A percentile compares a stretch with the other conserved stretches of the same genome.
Conservation (phyloP, 352 stramenopile species). For the Achlya hypogyna region DNA sequence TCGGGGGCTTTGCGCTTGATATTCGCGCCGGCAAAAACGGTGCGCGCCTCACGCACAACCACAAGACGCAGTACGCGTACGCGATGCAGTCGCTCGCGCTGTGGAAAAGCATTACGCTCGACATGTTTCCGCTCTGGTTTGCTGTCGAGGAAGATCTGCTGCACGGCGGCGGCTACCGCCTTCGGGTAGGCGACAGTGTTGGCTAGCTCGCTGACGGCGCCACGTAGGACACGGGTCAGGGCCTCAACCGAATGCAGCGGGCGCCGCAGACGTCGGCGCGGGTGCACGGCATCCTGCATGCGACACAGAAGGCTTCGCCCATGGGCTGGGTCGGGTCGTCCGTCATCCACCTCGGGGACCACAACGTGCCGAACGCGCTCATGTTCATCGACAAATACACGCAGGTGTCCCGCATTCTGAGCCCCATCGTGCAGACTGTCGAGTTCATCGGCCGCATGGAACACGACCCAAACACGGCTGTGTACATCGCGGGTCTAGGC, state of each 20-base stretch:
- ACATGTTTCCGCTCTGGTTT: constrained; percentile 50
- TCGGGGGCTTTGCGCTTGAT: constrained; percentile 33
- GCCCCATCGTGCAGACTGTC: constrained; percentile 79
- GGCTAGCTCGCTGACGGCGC: neutral
- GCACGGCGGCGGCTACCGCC: constrained; percentile 38
- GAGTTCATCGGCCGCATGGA: constrained; percentile 47
- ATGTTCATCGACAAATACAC: constrained; percentile 99
- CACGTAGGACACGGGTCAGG: constrained; percentile 87
- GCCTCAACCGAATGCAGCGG: constrained; percentile 90
- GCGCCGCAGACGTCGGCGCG: constrained; percentile 87
- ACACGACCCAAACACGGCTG: constrained; percentile 34
- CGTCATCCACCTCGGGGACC: constrained; percentile 96
- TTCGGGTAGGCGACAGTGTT: constrained; percentile 21
- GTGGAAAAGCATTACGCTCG: constrained; percentile 50
- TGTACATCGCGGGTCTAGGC: constrained; percentile 80
- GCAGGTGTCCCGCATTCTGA: constrained; percentile 83
- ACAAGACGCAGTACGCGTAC: constrained; percentile 53
- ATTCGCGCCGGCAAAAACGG: constrained; percentile 52
- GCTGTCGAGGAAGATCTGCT: constrained; percentile 52
- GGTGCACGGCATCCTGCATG: constrained; percentile 91
- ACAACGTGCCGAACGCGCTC: constrained; percentile 96
- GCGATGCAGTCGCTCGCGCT: constrained; percentile 52
- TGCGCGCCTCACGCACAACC: constrained; percentile 45
- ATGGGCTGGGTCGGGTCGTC: constrained; percentile 85
- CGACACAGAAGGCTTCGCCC: constrained; percentile 58